Evolutionary conservation across 2,329 filamentous ascomycete species (phyloP), one percentile per base, ranked within the genome.

Genomic region (Colletotrichum liriopes): DNA sequence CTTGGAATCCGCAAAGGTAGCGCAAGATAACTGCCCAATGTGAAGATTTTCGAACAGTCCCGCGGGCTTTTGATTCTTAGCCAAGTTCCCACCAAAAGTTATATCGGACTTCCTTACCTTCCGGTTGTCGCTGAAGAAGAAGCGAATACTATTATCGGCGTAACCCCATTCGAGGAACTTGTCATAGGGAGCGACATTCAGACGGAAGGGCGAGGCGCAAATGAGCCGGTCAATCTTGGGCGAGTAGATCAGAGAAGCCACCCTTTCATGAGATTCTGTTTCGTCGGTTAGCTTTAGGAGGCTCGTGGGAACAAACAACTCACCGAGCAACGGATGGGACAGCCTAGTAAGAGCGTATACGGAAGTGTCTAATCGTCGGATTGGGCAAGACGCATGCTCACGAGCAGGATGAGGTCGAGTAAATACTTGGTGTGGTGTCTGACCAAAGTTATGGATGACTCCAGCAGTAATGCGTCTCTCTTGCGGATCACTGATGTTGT

Each of bases 361-460:
- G 0, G 92, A 89, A 0, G 90, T 93, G 80, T 99, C 96, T 0
- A 99, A 86, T 67, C 94, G 89, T 68, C 90, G 90, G 3, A 88
- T 85, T 6, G 90, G 91, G 66, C 91, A 89, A 29, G 89, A 86
- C 5, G 88, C 83, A 67, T 93, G 89, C 75, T 97, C 95, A 18
- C 93, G 90, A n/a, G 89, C 84, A 4, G 93, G 92, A 81, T 99
- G 96, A 16, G 93, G 87, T 71, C 93, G 92, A 55, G 91, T 89
- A 80, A 98, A 99, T 20, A 98, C 93, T 80, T 99, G 97, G 77
- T 97, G 93, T 1, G 97, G 96, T 1, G 97, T 99, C 81, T 99
- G 96, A 0, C 96, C 96, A 81, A 99, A 99, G 77, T 98, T 98
- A 82, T 99, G 96, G 77, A 99, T 98, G 76, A 98, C 97, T 43